Evolutionary conservation across 139 green algal genomes (phyloP).

Genomic region (Chlorella sp.): DNA sequence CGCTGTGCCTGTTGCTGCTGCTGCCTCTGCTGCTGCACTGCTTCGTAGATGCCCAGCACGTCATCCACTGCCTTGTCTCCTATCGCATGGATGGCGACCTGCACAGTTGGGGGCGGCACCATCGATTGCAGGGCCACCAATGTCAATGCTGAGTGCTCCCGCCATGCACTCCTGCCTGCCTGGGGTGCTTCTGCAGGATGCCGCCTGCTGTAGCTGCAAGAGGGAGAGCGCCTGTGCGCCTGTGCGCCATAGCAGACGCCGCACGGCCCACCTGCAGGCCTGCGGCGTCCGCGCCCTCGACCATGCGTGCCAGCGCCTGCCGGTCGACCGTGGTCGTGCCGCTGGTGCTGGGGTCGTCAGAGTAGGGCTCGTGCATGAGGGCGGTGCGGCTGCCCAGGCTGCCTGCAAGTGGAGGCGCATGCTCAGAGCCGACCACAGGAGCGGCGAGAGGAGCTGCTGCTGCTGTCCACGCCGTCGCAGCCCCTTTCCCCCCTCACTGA

Average conservation of each 20-base stretch:
- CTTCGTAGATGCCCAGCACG: slow-evolving; percentile 42
- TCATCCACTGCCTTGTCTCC: slow-evolving; percentile 77
- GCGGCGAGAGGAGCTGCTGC: neutral
- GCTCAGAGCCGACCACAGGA: too few relatives aligned
- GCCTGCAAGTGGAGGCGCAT: too few relatives aligned
- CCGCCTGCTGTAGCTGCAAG: too few relatives aligned
- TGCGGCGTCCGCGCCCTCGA: neutral
- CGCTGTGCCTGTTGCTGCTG: neutral
- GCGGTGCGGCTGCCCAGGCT: slow-evolving; percentile 69
- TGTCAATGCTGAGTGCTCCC: neutral
- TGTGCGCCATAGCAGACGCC: neutral
- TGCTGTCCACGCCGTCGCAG: neutral
- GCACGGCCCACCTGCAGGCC: slow-evolving; percentile 12
- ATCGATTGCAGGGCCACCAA: neutral
- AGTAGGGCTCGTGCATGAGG: slow-evolving; percentile 64
- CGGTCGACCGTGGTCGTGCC: slow-evolving; percentile 23
- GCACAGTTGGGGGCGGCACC: too few relatives aligned
- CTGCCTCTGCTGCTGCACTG: neutral
- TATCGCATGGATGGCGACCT: slow-evolving; percentile 78
- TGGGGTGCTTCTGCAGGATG: too few relatives aligned
- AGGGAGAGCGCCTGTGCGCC: neutral
- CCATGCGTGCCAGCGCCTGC: slow-evolving; percentile 14
- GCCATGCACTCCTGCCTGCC: too few relatives aligned
- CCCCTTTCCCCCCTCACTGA: neutral
- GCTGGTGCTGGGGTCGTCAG: slow-evolving; percentile 23